These are phyloP conservation scores for Phialophora verrucosa DNA, from an alignment of 2,329 filamentous ascomycete genomes.

Conservation along the genomic window DNA sequence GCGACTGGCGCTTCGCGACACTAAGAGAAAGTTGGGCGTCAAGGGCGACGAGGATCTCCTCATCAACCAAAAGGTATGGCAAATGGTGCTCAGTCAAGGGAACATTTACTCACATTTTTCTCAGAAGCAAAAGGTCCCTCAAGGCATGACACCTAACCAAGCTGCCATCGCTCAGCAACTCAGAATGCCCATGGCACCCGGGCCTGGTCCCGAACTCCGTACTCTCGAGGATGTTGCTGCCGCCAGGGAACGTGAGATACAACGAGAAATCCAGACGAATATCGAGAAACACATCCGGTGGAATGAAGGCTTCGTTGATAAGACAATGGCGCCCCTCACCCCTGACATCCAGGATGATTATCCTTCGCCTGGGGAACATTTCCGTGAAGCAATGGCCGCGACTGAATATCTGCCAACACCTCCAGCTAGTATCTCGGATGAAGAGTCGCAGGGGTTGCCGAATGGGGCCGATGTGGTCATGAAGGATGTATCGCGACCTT, in stretches of 20 bases:
- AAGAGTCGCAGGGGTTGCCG: constrained; percentile 41
- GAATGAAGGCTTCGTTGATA: constrained; percentile 88
- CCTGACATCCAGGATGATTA: constrained; percentile 71
- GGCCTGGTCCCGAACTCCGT: constrained; percentile 78
- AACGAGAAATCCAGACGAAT: constrained; percentile 82
- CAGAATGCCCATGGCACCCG: constrained; percentile 68
- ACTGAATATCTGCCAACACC: constrained; percentile 67
- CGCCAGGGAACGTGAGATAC: constrained; percentile 81
- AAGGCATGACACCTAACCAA: constrained; percentile 60
- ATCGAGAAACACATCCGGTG: constrained; percentile 87
- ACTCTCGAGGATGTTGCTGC: constrained; percentile 76
- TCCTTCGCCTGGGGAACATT: constrained; percentile 54
- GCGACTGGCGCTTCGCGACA: constrained; percentile 79
- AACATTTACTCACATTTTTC: constrained; percentile 47
- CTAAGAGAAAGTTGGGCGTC: constrained; percentile 86
- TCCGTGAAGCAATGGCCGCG: constrained; percentile 69
- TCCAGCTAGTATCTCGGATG: constrained; percentile 54
- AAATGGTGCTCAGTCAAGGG: constrained; percentile 14
- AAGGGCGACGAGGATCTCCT: constrained; percentile 93
- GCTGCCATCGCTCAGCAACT: constrained; percentile 69
- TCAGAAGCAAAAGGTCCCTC: constrained; percentile 75
- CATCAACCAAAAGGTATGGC: constrained; percentile 79
- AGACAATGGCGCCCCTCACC: constrained; percentile 83
- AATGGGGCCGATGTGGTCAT: constrained; percentile 36
- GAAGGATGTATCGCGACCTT: constrained; percentile 42